phyloP scores from a whole-genome alignment of 2,329 filamentous ascomycete species.

The Plectosphaerella sp. region DNA sequence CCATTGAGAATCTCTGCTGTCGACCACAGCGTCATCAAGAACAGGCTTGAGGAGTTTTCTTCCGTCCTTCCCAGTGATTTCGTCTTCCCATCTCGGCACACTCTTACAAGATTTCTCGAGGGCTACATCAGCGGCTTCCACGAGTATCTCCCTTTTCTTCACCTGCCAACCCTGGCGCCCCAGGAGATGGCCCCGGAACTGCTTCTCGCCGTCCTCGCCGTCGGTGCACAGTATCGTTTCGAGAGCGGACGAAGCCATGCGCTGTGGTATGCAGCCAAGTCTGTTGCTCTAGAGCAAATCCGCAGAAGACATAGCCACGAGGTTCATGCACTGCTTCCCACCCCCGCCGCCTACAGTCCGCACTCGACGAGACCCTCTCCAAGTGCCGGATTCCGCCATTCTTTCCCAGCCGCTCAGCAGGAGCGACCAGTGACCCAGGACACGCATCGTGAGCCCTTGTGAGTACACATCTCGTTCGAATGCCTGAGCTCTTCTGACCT shows the following conservation, averaged over 20 bases:
- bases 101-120: slow-evolving; percentile 63
- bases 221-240: slow-evolving; percentile 63
- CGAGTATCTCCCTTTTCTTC: slow-evolving; percentile 55
- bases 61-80: slow-evolving; percentile 58
- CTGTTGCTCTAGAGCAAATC: slow-evolving; percentile 55
- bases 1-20: slow-evolving; percentile 45
- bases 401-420: slow-evolving; percentile 53
- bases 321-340: slow-evolving; percentile 51
- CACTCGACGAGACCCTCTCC: slow-evolving; percentile 57
- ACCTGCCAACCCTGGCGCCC: slow-evolving; percentile 61
- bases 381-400: slow-evolving; percentile 52
- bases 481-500: not conserved
- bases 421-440: slow-evolving; percentile 54
- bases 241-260: slow-evolving; percentile 55
- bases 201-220: slow-evolving; percentile 61
- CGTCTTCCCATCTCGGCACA: slow-evolving; percentile 64
- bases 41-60: slow-evolving; percentile 57
- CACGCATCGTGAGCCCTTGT: slow-evolving; percentile 56
- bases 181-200: slow-evolving; percentile 65
- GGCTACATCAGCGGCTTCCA: slow-evolving; percentile 67
- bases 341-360: slow-evolving; percentile 53
- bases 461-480: slow-evolving; percentile 26
- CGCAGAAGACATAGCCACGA: slow-evolving; percentile 52
- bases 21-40: slow-evolving; percentile 53
- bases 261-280: slow-evolving; percentile 57